phyloP scores from a whole-genome alignment of 1,284 basidiomycete species.

The Lentinus polychrous region DNA sequence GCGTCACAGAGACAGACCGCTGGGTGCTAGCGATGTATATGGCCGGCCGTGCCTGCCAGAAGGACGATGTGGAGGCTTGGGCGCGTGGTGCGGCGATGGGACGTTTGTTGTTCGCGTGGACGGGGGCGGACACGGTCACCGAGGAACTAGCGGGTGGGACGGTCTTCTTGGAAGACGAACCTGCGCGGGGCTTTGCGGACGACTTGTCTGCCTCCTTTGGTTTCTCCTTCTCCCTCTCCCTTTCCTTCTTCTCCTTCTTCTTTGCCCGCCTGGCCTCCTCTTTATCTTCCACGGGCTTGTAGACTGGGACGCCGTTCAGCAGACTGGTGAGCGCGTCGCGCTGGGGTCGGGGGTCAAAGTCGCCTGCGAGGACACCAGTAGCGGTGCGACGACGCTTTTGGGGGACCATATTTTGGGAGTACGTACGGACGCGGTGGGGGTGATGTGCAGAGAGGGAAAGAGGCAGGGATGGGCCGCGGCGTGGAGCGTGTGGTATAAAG shows the following conservation, averaged over 20 bases:
- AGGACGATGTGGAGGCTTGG: slow-evolving; percentile 33
- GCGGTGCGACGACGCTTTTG: slow-evolving; percentile 51
- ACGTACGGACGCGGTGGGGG: slow-evolving; percentile 2
- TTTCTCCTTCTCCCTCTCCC: slow-evolving; percentile 44
- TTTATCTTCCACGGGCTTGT: slow-evolving; percentile 53
- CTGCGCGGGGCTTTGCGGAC: slow-evolving; percentile 26
- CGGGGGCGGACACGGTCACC: slow-evolving; percentile 13
- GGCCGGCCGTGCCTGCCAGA: slow-evolving; percentile 58
- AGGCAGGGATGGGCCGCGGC: slow-evolving; percentile 1
- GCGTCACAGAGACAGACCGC: slow-evolving; percentile 66
- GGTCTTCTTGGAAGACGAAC: slow-evolving; percentile 13
- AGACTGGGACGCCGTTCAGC: slow-evolving; percentile 63
- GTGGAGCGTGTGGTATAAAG: slow-evolving; percentile 3
- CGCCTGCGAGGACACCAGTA: slow-evolving; percentile 65
- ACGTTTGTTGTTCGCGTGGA: slow-evolving; percentile 14
- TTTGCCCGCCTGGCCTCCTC: slow-evolving; percentile 43
- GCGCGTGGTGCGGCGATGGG: slow-evolving; percentile 12
- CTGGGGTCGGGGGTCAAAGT: slow-evolving; percentile 56
- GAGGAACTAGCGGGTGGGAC: slow-evolving; percentile 8
- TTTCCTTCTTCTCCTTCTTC: slow-evolving; percentile 46
- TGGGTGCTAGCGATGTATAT: slow-evolving; percentile 62
- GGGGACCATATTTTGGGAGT: slow-evolving; percentile 6
- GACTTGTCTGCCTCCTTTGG: slow-evolving; percentile 24
- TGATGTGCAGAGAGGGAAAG: slow-evolving; percentile 3
- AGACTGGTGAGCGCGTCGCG: slow-evolving; percentile 73